Conservation (phyloP, 2,329 filamentous ascomycete genomes). For the Epichloe gansuensis region DNA sequence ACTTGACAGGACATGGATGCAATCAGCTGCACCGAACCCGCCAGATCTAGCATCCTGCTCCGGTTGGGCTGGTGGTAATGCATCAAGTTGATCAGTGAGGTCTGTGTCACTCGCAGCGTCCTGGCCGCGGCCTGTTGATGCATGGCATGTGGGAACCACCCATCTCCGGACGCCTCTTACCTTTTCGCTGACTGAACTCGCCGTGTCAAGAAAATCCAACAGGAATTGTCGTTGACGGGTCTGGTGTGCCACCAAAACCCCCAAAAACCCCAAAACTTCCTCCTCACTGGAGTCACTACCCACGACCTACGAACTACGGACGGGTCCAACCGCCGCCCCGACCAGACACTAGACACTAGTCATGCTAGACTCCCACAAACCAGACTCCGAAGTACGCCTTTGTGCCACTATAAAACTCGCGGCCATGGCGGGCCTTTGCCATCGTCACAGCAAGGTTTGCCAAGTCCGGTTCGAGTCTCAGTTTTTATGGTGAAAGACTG, state of each 20-base stretch:
- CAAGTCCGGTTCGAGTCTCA: neutral
- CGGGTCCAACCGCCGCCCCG: constrained; percentile 1
- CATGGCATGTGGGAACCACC: neutral
- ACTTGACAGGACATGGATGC: neutral
- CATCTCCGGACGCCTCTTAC: neutral
- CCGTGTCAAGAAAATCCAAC: neutral
- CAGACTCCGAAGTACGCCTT: too few relatives aligned
- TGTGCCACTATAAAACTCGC: too few relatives aligned
- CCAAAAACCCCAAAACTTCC: too few relatives aligned
- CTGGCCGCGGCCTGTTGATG: neutral
- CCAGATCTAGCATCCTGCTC: constrained; percentile 1
- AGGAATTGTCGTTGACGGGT: neutral
- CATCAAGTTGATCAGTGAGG: neutral
- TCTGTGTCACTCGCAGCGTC: neutral
- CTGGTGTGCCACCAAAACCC: too few relatives aligned
- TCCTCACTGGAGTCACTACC: neutral
- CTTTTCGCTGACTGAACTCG: neutral
- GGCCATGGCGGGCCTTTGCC: neutral
- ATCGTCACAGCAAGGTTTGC: neutral
- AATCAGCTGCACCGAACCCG: neutral
- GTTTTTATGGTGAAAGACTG: too few relatives aligned
- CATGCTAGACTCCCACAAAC: neutral
- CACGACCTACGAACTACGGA: neutral
- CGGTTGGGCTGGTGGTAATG: neutral
- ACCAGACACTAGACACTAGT: neutral